Percentiles rank a stretch among this genome's conserved stretches.
Evolutionary conservation across 768 basidiomycete genomes (phyloP).

Genomic region (Glaciozyma martinii): DNA sequence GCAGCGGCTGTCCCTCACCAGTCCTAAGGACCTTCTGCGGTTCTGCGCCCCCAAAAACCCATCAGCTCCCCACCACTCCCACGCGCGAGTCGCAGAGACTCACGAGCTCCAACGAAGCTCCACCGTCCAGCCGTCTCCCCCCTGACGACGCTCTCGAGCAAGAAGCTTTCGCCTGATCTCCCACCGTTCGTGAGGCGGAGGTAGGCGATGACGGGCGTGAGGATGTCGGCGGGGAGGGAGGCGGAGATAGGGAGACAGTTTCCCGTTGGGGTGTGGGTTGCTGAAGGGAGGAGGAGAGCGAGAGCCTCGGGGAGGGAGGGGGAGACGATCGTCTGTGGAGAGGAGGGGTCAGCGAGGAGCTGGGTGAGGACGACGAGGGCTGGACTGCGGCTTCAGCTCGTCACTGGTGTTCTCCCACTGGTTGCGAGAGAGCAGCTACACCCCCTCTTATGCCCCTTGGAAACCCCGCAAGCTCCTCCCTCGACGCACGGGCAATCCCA

Average conservation of each 20-base stretch:
- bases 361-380: neutral
- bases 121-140: slow-evolving; percentile 89
- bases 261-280: slow-evolving; percentile 45
- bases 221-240: slow-evolving; percentile 85
- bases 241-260: slow-evolving; percentile 91
- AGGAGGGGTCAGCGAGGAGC: neutral
- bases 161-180: slow-evolving; percentile 58
- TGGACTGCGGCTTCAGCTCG: neutral
- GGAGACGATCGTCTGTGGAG: slow-evolving; percentile 8
- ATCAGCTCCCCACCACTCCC: neutral
- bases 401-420: neutral
- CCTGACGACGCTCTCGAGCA: slow-evolving; percentile 83
- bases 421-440: neutral
- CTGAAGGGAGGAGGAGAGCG: slow-evolving; percentile 17
- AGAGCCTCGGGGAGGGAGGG: slow-evolving; percentile 18
- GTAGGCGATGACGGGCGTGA: slow-evolving; percentile 96
- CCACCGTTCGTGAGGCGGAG: slow-evolving; percentile 67
- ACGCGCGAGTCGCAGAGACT: slow-evolving; percentile 32
- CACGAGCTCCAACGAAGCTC: slow-evolving; percentile 92
- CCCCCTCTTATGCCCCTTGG: no score
- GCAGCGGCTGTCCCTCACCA: slow-evolving; percentile 69
- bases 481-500: no score
- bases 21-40: slow-evolving; percentile 86
- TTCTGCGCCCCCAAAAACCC: slow-evolving; percentile 50
- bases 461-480: no score